phyloP scores from a whole-genome alignment of 1,139 yeast genomes.

The Hyphopichia wangnamkhiaoensis region DNA sequence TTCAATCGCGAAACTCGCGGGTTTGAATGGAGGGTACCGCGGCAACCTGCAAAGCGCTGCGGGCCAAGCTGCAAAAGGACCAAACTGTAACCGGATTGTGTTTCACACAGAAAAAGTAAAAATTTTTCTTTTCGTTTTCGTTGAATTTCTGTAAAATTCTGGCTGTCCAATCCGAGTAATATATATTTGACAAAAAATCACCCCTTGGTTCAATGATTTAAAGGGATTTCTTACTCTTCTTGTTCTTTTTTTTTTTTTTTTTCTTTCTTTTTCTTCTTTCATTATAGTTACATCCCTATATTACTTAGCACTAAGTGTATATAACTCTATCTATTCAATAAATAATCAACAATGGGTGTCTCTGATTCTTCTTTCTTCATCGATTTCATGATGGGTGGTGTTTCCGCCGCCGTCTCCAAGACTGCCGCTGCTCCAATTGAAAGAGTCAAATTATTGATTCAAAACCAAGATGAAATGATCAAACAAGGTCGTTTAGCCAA shows the following conservation, averaged over 20 bases:
- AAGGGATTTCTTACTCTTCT: constrained; percentile 8
- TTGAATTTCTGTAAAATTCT: background rate
- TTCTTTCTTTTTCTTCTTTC: constrained; percentile 6
- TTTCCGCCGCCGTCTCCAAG: constrained; percentile 58
- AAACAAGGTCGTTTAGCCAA: constrained; percentile 55
- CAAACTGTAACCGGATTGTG: no score
- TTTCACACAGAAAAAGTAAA: constrained; percentile 1
- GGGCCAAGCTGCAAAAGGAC: no score
- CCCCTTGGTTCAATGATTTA: constrained; percentile 5
- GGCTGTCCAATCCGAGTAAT: constrained; percentile 1
- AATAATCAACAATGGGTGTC: constrained; percentile 18
- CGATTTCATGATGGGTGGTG: constrained; percentile 58
- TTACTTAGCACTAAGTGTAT: constrained; percentile 5
- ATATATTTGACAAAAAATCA: constrained; percentile 2
- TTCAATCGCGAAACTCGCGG: constrained; percentile 3
- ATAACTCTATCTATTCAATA: constrained; percentile 14
- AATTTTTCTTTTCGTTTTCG: background rate
- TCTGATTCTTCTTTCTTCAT: constrained; percentile 28
- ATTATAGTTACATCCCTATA: background rate
- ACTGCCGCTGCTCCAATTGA: constrained; percentile 59
- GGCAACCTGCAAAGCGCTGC: no score
- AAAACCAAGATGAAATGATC: constrained; percentile 56
- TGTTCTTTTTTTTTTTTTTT: constrained; percentile 8
- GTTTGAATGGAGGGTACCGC: no score
- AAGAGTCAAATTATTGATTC: constrained; percentile 55